phyloP scores from a whole-genome alignment of 805 yeast genomes.

The Brettanomyces sp. region DNA sequence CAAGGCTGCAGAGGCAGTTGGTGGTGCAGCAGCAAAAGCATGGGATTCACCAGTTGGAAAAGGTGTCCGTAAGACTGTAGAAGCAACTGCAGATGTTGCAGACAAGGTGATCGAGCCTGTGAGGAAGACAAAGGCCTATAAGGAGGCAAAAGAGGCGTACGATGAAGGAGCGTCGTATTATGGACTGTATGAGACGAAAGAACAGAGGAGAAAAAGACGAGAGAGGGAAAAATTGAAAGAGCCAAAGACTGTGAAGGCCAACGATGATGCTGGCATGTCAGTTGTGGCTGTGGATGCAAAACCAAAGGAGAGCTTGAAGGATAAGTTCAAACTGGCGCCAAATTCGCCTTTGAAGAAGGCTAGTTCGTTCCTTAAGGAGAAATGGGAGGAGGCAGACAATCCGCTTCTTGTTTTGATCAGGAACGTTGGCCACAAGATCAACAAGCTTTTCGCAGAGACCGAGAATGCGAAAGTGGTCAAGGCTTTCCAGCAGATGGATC shows the following conservation, averaged over 20 bases:
- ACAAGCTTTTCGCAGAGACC: constrained; percentile 90
- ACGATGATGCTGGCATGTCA: constrained; percentile 76
- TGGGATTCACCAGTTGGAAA: constrained; percentile 95
- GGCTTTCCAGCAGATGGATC: constrained; percentile 82
- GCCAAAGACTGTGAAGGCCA: constrained; percentile 60
- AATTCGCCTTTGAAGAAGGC: constrained; percentile 63
- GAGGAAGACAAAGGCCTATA: constrained; percentile 79
- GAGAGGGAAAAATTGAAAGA: constrained; percentile 47
- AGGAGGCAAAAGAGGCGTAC: constrained; percentile 78
- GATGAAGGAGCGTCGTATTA: constrained; percentile 89
- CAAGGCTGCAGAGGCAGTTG: constrained; percentile 91
- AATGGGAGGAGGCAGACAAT: constrained; percentile 91
- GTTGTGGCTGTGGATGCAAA: constrained; percentile 76
- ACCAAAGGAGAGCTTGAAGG: constrained; percentile 43
- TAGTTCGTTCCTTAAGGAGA: constrained; percentile 49
- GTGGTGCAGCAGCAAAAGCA: constrained; percentile 79
- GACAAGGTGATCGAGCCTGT: constrained; percentile 89
- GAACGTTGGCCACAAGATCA: constrained; percentile 68
- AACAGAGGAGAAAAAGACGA: constrained; percentile 67
- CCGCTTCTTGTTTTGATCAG: constrained; percentile 77
- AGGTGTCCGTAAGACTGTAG: constrained; percentile 80
- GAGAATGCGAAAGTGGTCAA: constrained; percentile 90
- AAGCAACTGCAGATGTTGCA: constrained; percentile 72
- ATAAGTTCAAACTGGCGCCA: constrained; percentile 53
- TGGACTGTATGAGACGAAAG: constrained; percentile 87